Base-by-base conservation (phyloP, 768 basidiomycete genomes). In the Fistulinella prunicolor region DNA sequence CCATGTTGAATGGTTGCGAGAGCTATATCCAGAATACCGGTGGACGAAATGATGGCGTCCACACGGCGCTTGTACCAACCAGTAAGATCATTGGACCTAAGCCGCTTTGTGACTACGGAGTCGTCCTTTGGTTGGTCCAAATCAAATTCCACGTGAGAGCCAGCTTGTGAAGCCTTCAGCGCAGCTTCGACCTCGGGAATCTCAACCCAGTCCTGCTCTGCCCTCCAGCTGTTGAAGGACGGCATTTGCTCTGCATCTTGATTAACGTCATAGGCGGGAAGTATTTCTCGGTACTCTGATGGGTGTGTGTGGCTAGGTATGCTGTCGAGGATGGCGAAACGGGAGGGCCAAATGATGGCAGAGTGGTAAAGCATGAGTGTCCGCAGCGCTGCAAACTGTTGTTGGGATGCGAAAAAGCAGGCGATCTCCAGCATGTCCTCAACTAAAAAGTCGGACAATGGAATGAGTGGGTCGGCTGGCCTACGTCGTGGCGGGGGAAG, bases 1-100 rank as follows among this genome's bases (percentile, higher is more conserved):
- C 84, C 94, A 54, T 95, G 84, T 63, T 96, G 94, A 9, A 92
- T 77, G 38, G 86, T 74, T 7, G 81, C 79, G 17, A 98, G 74
- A 4, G 93, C 90, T 28, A 81, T 66, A 57, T 94, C 87, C 36
- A 94, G 70, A 69, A 92, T 78, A 1, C 93, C 94, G 0, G 85
- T 83, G 0, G 73, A 70, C 7, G 71, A 63, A 22, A 94, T 78
- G 50, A 92, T 77, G 13, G 59, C 52, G 34, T 83, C 71, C 21
- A 90, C 82, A 26, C 84, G 84, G 4, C 50, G 57, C 56, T 70
- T 77, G 70, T 96, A 97, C 94, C 94, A 98, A 21, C 61, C 44
- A 6, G 81, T 70, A 7, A 97, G 72, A 24, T 81, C 57, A 49
- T 35, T 58, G 51, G 22, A 49, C 42, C 24, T 56, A 46, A 50